Evolutionary conservation across 2,329 filamentous ascomycete species (phyloP), one percentile per base, ranked within the genome.

Genomic region (Exophiala mesophila): DNA sequence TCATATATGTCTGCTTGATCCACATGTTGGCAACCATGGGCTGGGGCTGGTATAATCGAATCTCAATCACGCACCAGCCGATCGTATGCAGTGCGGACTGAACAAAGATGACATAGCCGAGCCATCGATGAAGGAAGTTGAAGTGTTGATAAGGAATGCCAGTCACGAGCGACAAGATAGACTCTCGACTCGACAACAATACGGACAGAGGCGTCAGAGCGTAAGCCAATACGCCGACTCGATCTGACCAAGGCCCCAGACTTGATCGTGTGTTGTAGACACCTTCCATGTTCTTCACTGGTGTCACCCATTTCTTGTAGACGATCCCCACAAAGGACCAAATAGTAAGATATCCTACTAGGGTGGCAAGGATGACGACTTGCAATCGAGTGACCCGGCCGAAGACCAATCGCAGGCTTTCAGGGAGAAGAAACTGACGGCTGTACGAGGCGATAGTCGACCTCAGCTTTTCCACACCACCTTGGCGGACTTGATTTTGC

Each of bases 91-190:
- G 61, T 7, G 71, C 63, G 2, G 77, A 74, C 58, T 88, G 84
- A 0, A 77, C 59, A 40, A 85, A 76, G 50, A 89, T 86, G 55
- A 88, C 71, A 48, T 83, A 82, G 5, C 85, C 84, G 0, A 82
- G 66, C 84, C 84, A 88, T 21, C 83, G 79, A 60, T 88, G 84
- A 15, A 88, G 66, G 57, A 88, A 88, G 62, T 84, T 82, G 71
- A 88, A 87, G 55, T 76, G 78, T 53, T 88, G 83, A 56, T 87
- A 86, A 0, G 85, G 83, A 1, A 88, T 70, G 1, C 85, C 84
- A 0, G 83, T 88, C 36, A 86, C 61, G 10, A 84, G 59, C 1
- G 79, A 83, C 3, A 88, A 71, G 2, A 88, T 66, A 0, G 80
- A 84, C 58, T 88, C 84, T 29, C 84, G 73, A 44, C 71, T 80